A percentile compares a stretch with the other conserved stretches of the same genome.
Conservation (phyloP, 169 alveolate genomes). For the Babesia bigemina region DNA sequence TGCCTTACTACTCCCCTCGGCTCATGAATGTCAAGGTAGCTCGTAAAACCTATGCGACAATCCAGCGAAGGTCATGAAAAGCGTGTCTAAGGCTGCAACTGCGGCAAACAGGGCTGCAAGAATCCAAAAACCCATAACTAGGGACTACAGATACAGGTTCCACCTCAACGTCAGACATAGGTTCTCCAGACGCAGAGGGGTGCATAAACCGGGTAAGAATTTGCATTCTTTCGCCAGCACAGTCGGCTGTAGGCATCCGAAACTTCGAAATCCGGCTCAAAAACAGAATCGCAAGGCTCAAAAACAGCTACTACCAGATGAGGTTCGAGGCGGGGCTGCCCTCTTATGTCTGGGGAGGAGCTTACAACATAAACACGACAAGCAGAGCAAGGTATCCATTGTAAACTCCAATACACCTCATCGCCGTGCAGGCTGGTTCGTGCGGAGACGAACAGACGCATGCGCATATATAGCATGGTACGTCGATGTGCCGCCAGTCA, state of each 20-base stretch:
- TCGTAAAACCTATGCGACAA: conserved; percentile 11
- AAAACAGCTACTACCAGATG: conserved; percentile 52
- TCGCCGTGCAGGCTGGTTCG: conserved; percentile 41
- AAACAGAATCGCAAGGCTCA: conserved; percentile 55
- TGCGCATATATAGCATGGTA: conserved; percentile 66
- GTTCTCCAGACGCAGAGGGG: conserved; percentile 75
- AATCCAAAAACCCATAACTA: conserved; percentile 76
- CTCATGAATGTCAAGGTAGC: conserved; percentile 74
- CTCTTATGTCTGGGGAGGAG: conserved; percentile 70
- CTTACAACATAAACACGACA: conserved; percentile 62
- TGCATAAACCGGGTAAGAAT: conserved; percentile 83
- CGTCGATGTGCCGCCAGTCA: background rate
- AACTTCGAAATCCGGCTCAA: conserved; percentile 58
- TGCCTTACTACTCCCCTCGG: conserved; percentile 77
- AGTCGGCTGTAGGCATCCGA: conserved; percentile 43
- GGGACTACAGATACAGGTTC: conserved; percentile 86
- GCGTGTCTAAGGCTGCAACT: conserved; percentile 12
- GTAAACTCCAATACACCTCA: too few species aligned
- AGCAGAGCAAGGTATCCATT: conserved; percentile 41
- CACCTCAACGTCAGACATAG: conserved; percentile 82
- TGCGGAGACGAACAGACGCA: conserved; percentile 67
- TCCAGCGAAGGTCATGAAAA: conserved; percentile 16
- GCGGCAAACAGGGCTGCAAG: background rate
- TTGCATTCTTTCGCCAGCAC: background rate
- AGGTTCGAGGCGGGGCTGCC: conserved; percentile 69